Percentiles rank a stretch among this genome's conserved stretches.
Conservation (phyloP, 1,284 basidiomycete genomes). For the Ceraceosorus bombacis region DNA sequence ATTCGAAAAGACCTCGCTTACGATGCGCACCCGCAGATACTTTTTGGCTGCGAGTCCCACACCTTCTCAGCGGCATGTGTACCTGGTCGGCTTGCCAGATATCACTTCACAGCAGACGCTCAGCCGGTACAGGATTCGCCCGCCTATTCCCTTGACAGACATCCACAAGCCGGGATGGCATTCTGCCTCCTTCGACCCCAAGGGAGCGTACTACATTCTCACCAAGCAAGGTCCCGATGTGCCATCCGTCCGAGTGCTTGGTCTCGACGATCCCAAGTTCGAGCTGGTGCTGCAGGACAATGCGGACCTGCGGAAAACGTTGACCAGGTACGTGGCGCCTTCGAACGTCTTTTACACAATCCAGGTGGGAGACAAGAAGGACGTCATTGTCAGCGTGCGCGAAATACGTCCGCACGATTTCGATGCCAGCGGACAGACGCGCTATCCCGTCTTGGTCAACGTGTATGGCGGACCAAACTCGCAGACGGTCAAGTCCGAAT, state of each 20-base stretch:
- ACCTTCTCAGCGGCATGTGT: conserved; percentile 75
- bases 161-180: conserved; percentile 59
- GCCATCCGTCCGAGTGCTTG: conserved; percentile 76
- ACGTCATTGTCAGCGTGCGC: conserved; percentile 69
- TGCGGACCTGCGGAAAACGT: conserved; percentile 62
- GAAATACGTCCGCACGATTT: conserved; percentile 84
- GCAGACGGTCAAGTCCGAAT: conserved; percentile 49
- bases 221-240: conserved; percentile 71
- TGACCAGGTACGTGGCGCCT: conserved; percentile 65
- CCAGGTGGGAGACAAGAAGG: conserved; percentile 15
- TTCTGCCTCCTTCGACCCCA: conserved; percentile 46
- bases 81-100: conserved; percentile 47
- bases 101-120: conserved; percentile 13
- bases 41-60: conserved; percentile 77
- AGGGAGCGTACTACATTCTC: conserved; percentile 64
- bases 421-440: conserved; percentile 82
- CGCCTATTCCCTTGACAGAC: conserved; percentile 63
- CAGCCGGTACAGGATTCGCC: conserved; percentile 53
- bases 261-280: conserved; percentile 58
- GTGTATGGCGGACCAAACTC: conserved; percentile 79
- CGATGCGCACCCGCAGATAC: conserved; percentile 61
- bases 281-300: conserved; percentile 62
- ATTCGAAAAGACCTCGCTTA: not conserved
- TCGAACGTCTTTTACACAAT: conserved; percentile 54
- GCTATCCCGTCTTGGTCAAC: conserved; percentile 66